Evolutionary conservation across 331 rosid genomes (phyloP).

Genomic region (Acacia pycnantha): DNA sequence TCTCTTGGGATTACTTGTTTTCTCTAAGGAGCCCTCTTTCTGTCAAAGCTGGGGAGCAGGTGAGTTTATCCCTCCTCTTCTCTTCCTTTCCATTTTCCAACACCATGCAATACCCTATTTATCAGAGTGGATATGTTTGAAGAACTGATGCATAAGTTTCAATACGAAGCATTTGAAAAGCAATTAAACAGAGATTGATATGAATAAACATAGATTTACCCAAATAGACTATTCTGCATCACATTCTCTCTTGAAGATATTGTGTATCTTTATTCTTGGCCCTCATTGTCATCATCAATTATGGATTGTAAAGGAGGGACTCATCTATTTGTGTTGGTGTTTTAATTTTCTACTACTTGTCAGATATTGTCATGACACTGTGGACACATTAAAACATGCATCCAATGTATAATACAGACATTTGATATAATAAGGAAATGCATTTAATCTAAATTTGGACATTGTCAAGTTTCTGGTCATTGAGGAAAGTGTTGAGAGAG

Average conservation of each 20-base stretch:
- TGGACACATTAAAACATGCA: neutral
- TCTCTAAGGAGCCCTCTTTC: slow-evolving; percentile 74
- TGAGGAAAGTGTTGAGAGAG: neutral
- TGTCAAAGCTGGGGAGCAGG: slow-evolving; percentile 94
- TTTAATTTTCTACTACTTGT: neutral
- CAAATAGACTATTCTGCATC: neutral
- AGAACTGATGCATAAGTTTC: slow-evolving; percentile 22
- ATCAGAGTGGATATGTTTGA: slow-evolving; percentile 12
- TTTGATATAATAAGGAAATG: neutral
- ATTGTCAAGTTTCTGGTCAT: neutral
- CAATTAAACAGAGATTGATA: neutral
- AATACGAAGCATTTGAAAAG: neutral
- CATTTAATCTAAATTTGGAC: neutral
- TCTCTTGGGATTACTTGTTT: slow-evolving; percentile 87
- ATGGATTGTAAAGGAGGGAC: too few species aligned
- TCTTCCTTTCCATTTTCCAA: slow-evolving; percentile 15
- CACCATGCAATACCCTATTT: neutral
- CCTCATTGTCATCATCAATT: neutral
- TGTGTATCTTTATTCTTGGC: neutral
- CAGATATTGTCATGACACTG: neutral
- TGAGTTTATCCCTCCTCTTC: slow-evolving; percentile 28
- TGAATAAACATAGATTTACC: neutral
- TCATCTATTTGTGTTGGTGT: neutral
- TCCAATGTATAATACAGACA: neutral
- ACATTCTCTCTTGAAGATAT: neutral